A percentile compares a stretch with the other conserved stretches of the same genome.
Conservation (phyloP, 495 filamentous ascomycete genomes). For the Aspergillus bridgeri region DNA sequence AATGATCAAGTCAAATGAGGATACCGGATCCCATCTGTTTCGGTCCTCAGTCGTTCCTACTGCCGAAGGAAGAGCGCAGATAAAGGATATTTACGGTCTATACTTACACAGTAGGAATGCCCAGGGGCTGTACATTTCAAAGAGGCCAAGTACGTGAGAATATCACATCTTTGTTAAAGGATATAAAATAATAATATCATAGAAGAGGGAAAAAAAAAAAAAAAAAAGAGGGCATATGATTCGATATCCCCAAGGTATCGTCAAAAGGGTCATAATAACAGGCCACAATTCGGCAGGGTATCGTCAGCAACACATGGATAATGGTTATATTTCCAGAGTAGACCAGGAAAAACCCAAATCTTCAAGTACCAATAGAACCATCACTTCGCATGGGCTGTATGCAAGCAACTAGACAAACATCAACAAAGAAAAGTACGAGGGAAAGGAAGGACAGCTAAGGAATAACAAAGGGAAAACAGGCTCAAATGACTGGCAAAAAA, state of each 20-base stretch:
- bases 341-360: not conserved
- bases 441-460: not conserved
- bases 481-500: not conserved
- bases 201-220: not conserved
- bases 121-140: not conserved
- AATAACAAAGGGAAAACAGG: not conserved
- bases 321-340: constrained; percentile 3
- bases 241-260: constrained; percentile 12
- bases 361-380: constrained; percentile 1
- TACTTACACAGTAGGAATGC: not conserved
- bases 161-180: not conserved
- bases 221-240: not conserved
- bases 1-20: no score
- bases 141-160: not conserved
- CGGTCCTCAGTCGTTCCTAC: no score
- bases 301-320: constrained; percentile 20
- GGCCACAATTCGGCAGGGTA: constrained; percentile 24
- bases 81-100: not conserved
- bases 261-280: constrained; percentile 20
- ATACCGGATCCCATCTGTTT: no score
- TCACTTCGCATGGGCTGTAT: not conserved
- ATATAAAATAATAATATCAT: not conserved
- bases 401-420: not conserved
- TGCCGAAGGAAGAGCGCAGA: not conserved
- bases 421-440: not conserved